phyloP scores from a whole-genome alignment of 2,329 filamentous ascomycete species.

The Zymoseptoria brevis region DNA sequence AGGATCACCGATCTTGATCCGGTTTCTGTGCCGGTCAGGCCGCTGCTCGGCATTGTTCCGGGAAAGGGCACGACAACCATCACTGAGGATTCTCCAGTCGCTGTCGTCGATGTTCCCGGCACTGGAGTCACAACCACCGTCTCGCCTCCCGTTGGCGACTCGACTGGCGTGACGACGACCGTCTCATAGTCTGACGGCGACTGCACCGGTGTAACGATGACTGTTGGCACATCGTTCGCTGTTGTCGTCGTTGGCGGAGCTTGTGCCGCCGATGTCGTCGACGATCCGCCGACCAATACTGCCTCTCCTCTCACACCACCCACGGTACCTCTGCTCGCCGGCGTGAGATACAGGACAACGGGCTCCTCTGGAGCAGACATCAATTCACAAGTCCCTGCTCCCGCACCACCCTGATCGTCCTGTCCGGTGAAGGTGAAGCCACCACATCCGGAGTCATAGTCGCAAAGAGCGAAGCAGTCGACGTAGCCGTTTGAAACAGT shows the following conservation, averaged over 20 bases:
- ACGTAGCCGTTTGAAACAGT: background rate
- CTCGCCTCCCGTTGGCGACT: background rate
- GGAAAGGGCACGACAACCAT: background rate
- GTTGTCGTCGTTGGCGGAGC: background rate
- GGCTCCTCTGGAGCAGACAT: background rate
- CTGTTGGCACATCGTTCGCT: background rate
- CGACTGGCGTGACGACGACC: background rate
- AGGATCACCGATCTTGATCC: background rate
- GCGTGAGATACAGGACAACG: background rate
- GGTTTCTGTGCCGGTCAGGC: background rate
- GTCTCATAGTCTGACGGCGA: background rate
- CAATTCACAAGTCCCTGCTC: background rate
- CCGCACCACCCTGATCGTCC: background rate
- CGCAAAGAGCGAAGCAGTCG: background rate
- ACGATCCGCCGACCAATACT: background rate
- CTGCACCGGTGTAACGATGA: background rate
- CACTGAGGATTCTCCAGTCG: background rate
- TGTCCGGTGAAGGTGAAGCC: background rate
- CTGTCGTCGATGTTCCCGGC: background rate
- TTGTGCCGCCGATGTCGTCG: background rate
- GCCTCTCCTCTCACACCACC: background rate
- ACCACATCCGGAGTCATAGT: background rate
- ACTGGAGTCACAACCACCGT: background rate
- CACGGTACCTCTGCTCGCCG: background rate
- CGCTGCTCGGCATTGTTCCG: background rate